Percentiles rank a stretch among this genome's conserved stretches.
Conservation (phyloP, 1,284 basidiomycete genomes). For the Sporisorium graminicola region DNA sequence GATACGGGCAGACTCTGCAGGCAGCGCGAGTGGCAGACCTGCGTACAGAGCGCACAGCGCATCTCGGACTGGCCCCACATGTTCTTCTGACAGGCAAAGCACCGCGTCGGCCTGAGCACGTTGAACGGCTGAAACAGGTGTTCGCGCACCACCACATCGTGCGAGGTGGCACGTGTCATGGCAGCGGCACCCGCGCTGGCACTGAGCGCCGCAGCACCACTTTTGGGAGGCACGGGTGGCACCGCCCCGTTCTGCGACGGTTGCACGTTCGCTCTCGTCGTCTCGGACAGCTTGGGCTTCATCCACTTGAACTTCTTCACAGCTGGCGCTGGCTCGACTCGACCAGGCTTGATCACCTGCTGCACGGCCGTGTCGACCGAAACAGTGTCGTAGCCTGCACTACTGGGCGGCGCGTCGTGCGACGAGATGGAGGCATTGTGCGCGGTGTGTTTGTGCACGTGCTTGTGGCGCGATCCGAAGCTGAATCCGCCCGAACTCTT, state of each 20-base stretch:
- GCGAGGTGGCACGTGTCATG: slow-evolving; percentile 43
- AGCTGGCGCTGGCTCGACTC: slow-evolving; percentile 70
- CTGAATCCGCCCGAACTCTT: slow-evolving; percentile 42
- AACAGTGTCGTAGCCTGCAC: slow-evolving; percentile 37
- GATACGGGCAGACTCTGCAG: slow-evolving; percentile 57
- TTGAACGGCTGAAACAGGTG: slow-evolving; percentile 92
- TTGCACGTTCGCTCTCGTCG: slow-evolving; percentile 33
- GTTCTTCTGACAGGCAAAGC: slow-evolving; percentile 96
- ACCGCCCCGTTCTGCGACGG: slow-evolving; percentile 8
- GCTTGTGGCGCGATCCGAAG: slow-evolving; percentile 54
- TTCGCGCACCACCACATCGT: slow-evolving; percentile 69
- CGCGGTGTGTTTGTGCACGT: slow-evolving; percentile 35
- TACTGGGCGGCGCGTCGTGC: slow-evolving; percentile 35
- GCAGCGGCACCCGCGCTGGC: slow-evolving; percentile 2
- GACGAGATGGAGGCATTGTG: slow-evolving; percentile 49
- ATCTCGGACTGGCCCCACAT: slow-evolving; percentile 95
- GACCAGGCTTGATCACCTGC: slow-evolving; percentile 70
- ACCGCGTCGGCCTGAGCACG: slow-evolving; percentile 87
- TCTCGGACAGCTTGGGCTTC: slow-evolving; percentile 69
- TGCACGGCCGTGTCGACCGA: slow-evolving; percentile 70
- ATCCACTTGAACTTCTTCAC: slow-evolving; percentile 74
- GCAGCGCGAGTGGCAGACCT: slow-evolving; percentile 61
- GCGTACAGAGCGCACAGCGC: slow-evolving; percentile 76
- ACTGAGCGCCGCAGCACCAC: slow-evolving; percentile 8
- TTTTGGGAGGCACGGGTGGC: slow-evolving; percentile 48